These are phyloP conservation scores for Schizosaccharomyces lindneri DNA, from an alignment of 805 yeast genomes.

Conservation along the genomic window DNA sequence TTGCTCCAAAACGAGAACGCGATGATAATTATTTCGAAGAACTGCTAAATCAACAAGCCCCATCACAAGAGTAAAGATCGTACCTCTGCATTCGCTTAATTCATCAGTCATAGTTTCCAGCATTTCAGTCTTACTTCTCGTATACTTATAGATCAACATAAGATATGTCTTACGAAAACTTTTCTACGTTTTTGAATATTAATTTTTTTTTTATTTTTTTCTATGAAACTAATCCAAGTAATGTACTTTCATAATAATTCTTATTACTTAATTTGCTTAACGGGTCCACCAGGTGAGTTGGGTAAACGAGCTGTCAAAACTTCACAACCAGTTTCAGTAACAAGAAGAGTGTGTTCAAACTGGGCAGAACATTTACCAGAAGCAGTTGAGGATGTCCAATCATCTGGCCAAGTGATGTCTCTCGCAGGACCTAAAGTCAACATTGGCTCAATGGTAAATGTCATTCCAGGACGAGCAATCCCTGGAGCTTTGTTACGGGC, in stretches of 20 bases:
- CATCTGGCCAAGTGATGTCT: conserved; percentile 86
- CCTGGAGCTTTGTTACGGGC: conserved; percentile 85
- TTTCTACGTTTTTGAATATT: not conserved
- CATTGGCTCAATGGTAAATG: conserved; percentile 96
- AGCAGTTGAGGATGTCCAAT: conserved; percentile 81
- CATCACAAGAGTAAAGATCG: not conserved
- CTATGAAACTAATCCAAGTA: not conserved
- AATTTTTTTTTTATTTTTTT: not conserved
- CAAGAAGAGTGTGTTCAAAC: conserved; percentile 71
- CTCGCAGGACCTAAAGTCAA: conserved; percentile 58
- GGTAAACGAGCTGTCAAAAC: conserved; percentile 61
- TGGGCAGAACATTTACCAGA: conserved; percentile 86
- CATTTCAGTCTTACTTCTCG: not conserved
- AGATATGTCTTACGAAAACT: not conserved
- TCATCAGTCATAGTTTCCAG: not conserved
- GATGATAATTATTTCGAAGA: conserved; percentile 80
- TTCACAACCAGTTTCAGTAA: conserved; percentile 85
- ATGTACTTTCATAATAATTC: not conserved
- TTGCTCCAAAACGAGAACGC: conserved; percentile 59
- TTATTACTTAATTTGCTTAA: not conserved
- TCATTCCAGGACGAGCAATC: conserved; percentile 83
- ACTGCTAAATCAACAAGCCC: conserved; percentile 40
- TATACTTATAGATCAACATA: not conserved
- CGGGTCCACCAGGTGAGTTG: conserved; percentile 71
- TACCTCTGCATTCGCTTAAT: too few species aligned